Base-by-base conservation (phyloP, 2,329 filamentous ascomycete species). In the Diaporthe citri region DNA sequence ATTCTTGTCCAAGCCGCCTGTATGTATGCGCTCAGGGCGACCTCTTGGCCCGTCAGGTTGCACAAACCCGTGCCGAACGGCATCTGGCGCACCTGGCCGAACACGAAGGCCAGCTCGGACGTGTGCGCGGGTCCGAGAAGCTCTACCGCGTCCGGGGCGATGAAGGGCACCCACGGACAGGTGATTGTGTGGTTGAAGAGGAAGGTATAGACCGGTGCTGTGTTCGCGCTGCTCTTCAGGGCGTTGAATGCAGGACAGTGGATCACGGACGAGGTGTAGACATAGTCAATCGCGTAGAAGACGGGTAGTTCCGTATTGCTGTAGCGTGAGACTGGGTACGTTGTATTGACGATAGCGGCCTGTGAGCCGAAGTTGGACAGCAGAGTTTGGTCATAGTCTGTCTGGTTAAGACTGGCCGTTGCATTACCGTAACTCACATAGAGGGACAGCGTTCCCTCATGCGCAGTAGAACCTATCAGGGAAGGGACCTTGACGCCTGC, bases 101-200 rank as follows among this genome's bases (percentile, higher is more conserved):
- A 80, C 2, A 82, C 78, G 71, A 80, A 81, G 3, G 80, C 79
- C 48, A 82, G 78, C 69, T 82, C 80, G 36, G 78, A 77, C 17
- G 80, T 77, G 62, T 82, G 80, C 15, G 80, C 78, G 7, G 77
- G 76, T 8, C 80, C 80, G 12, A 82, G 77, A 12, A 69, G 22
- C 8, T 62, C 34, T 4, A 80, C n/a, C 31, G n/a, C 52, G 15
- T 66, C 60, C 10, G 41, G 41, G 25, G 41, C 60, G 9, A 34
- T 48, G 41, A 66, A 66, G 0, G 60, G 60, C 28, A 66, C 28
- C 60, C 41, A 66, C 22, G 41, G 60, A n/a, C 60, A 66, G 20
- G 60, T 34, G 60, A 36, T 41, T 2, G 41, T 66, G 20, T 66
- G 60, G 20, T 66, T 66, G 41, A 66, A 66, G 20, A 48, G 13